Evolutionary conservation across 176 grass and related monocot genomes (phyloP), one percentile per base, ranked within the genome.

Genomic region (Elaeis guineensis): DNA sequence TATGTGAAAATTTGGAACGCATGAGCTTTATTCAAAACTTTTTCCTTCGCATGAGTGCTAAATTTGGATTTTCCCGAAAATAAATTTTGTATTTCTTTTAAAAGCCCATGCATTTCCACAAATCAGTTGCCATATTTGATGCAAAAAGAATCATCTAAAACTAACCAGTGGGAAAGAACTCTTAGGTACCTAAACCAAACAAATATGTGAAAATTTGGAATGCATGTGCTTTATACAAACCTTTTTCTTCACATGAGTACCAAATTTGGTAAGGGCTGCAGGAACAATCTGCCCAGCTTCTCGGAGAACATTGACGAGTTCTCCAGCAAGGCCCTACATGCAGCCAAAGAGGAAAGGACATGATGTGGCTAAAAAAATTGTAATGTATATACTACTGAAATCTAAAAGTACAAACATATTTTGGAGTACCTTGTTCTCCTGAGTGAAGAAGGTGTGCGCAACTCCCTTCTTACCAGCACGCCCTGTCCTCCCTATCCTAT

Each of bases 161-260:
- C 35, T 14, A 14, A 14, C 9, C 28, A 30, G 28, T 30, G 28
- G 28, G 28, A 44, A 44, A 44, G 35, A 44, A 44, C 35, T 44
- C 35, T 12, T 44, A 30, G 2, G 11, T 12, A 12, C 35, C 11
- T 44, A 44, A 44, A 6, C 11, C 35, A 44, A 44, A 44, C 11
- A 44, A 14, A 44, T 52, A 65, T 65, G 21, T 28, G 56, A 14
- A 44, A 44, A 44, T 44, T 44, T 44, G 35, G 11, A 12, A 44
- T 44, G 35, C 35, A 44, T 14, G 9, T 44, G 25, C 12, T 62
- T 23, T 55, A 21, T 55, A 75, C 75, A 70, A 79, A 97, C 93
- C 93, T 97, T 97, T 66, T 97, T 97, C 93, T 97, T 97, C 50
- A 91, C 84, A 70, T 97, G 87, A 24, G 87, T 97, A 51, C 93